Base-by-base conservation (phyloP, 2,329 filamentous ascomycete species). In the Curvularia spicifera region DNA sequence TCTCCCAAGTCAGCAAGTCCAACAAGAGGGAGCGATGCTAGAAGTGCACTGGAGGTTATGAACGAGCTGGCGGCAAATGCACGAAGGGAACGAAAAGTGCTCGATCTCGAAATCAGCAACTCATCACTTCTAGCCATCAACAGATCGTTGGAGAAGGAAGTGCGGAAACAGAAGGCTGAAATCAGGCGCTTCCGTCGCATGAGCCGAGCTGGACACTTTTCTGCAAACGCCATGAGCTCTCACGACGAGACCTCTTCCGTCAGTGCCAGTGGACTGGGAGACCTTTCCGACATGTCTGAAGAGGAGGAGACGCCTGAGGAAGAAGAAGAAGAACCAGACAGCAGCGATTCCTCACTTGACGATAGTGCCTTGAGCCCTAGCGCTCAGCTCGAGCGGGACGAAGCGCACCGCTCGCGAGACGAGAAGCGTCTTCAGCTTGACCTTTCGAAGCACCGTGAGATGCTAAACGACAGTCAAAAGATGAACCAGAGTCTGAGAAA, bases 71-170 rank as follows among this genome's bases (percentile, higher is more conserved):
- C 95, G 10, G 86, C 90, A n/a, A 95, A 92, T 73, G 95, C 95
- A 13, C 87, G 95, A 29, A 86, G 92, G 35, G 95, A 98, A 77
- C 87, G 95, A 60, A 99, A 98, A 79, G 93, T 99, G 0, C 86
- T 98, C 66, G 95, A 99, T 74, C 82, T 99, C 5, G 92, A 99
- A 74, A 99, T 99, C 63, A 97, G 91, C 54, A 99, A 99, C 71
- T 95, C 92, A 1, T 97, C 93, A 1, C 84, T 99, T 3, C 86
- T 97, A 56, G 95, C 95, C 40, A 98, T 99, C 78, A 99, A 99
- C 73, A 85, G 93, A 52, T 95, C 93, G 0, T 80, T 99, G 0
- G 95, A 99, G 78, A 87, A 92, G 24, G 92, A 98, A 73, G 84
- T 99, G 69, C 87, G 93, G 26, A 96, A 96, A 73, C 94, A 98